Evolutionary conservation across 192 early-diverging fungal species (phyloP).

Genomic region (Coemansia sp.): DNA sequence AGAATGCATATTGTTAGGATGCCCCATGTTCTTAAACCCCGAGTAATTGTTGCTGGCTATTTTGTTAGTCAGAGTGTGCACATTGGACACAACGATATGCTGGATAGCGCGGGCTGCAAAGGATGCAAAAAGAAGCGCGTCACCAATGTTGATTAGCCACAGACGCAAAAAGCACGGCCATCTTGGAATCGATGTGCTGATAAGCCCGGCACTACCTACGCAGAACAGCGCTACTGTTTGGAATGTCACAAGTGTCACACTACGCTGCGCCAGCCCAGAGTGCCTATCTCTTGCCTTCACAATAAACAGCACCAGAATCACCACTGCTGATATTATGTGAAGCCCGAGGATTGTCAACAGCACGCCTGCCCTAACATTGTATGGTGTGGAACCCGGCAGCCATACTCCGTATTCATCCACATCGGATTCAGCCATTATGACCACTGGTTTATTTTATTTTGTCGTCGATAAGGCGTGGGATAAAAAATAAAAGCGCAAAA

Average conservation of each 20-base stretch:
- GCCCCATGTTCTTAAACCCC: slow-evolving; percentile 24
- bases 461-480: neutral
- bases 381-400: slow-evolving; percentile 14
- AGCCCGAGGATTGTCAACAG: slow-evolving; percentile 22
- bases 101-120: slow-evolving; percentile 34
- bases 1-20: slow-evolving; percentile 14
- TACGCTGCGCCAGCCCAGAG: slow-evolving; percentile 40
- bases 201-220: slow-evolving; percentile 24
- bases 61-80: slow-evolving; percentile 42
- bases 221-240: slow-evolving; percentile 27
- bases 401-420: slow-evolving; percentile 16
- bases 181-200: slow-evolving; percentile 29
- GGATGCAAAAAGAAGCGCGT: slow-evolving; percentile 26
- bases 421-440: neutral
- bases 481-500: slow-evolving; percentile 7
- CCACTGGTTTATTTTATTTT: neutral
- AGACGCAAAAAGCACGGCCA: slow-evolving; percentile 47
- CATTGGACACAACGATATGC: slow-evolving; percentile 42
- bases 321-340: slow-evolving; percentile 28
- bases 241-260: slow-evolving; percentile 21
- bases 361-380: slow-evolving; percentile 38
- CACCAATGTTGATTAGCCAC: slow-evolving; percentile 37
- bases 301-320: slow-evolving; percentile 39
- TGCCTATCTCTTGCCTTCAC: slow-evolving; percentile 47
- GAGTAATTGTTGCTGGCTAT: slow-evolving; percentile 32